These are phyloP conservation scores for Proliferodiscus dingleyae DNA, from an alignment of 2,329 filamentous ascomycete genomes.

Conservation along the genomic window DNA sequence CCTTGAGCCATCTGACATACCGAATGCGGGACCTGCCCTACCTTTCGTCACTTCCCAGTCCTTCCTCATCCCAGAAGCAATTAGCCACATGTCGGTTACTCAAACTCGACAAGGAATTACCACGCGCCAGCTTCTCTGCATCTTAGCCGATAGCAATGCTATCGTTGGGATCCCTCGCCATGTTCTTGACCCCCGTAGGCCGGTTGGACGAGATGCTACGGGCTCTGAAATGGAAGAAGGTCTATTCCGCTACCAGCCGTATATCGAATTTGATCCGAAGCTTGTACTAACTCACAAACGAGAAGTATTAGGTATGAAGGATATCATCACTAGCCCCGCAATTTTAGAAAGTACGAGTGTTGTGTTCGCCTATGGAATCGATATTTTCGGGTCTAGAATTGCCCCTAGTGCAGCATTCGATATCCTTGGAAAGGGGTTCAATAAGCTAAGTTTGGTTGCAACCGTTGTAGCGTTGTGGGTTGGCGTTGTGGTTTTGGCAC, in stretches of 20 bases:
- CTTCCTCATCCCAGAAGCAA: conserved; percentile 74
- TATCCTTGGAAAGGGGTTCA: conserved; percentile 87
- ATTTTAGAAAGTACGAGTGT: conserved; percentile 88
- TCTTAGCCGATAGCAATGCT: conserved; percentile 66
- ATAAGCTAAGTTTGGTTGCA: conserved; percentile 76
- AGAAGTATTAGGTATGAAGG: conserved; percentile 70
- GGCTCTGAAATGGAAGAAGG: conserved; percentile 79
- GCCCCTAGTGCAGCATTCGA: conserved; percentile 90
- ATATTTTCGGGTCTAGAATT: conserved; percentile 82
- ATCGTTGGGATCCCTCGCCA: conserved; percentile 76
- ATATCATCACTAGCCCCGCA: conserved; percentile 71
- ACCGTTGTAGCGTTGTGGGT: conserved; percentile 77
- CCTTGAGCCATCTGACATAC: conserved; percentile 58
- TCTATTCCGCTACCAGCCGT: conserved; percentile 67
- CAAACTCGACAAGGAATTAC: conserved; percentile 91
- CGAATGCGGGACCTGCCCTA: conserved; percentile 48
- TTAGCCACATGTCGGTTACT: conserved; percentile 75
- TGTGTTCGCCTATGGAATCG: conserved; percentile 81
- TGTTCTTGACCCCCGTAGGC: conserved; percentile 79
- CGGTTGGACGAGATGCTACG: conserved; percentile 78
- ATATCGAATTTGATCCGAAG: conserved; percentile 78
- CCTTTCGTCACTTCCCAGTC: conserved; percentile 77
- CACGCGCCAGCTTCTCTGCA: conserved; percentile 73
- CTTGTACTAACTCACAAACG: conserved; percentile 76
- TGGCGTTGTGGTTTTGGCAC: conserved; percentile 73